Base-by-base conservation (phyloP, 306 rosid species). In the Hippophae rhamnoides region DNA sequence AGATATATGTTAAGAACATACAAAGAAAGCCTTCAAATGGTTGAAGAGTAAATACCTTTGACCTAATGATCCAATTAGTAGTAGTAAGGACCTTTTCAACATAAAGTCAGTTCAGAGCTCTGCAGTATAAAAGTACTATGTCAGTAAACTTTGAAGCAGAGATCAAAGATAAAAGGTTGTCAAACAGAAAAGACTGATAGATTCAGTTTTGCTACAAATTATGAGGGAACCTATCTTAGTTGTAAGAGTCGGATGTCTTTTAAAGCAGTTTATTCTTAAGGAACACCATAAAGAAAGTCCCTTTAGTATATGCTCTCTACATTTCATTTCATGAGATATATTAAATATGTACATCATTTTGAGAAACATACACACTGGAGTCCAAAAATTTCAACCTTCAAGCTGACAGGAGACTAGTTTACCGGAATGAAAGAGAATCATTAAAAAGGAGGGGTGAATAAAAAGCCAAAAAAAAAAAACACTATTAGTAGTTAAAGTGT, bases 81-180 rank as follows among this genome's bases (percentile, higher is more conserved):
- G 52, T 50, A 60, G 61, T 26, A 62, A 56, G 65, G 62, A 72
- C 60, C 38, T 58, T 66, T 18, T 57, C 41, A 38, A 74, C 6
- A 11, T 66, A 61, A 61, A 62, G 47, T 84, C 83, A 87, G 45
- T 58, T 69, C 70, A 84, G 79, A 41, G 63, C 43, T 67, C 95
- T 87, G 92, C 66, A 65, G 78, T 57, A 70, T 51, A 57, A 12
- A 48, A 58, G 64, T 43, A 44, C 48, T 3, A 54, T 12, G 44
- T 41, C 27, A 43, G 41, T 62, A 51, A 25, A 43, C 1, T 7
- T 13, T 7, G 47, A 41, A 23, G 49, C 27, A 61, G 49, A 55
- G 54, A 23, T 23, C 23, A 55, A 3, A 10, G 41, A 49, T 9
- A 56, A 44, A 58, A 58, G 11, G 48, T 5, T 44, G 52, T 26